Conservation (phyloP, 176 grass and related monocot species). For the Eleusine coracana region DNA sequence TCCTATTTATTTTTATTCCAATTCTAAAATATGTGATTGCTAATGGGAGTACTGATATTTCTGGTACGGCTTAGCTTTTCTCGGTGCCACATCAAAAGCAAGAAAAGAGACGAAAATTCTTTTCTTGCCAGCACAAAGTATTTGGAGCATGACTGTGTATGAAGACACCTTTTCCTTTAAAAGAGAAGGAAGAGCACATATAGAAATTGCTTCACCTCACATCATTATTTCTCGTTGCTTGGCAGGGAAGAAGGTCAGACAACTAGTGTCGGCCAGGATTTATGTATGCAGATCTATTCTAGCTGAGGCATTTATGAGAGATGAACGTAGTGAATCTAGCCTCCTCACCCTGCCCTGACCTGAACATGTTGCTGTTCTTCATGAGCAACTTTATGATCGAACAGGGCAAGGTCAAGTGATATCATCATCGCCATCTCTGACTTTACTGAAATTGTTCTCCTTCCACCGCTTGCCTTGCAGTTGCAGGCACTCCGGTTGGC, state of each 20-base stretch:
- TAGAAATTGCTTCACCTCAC: not conserved
- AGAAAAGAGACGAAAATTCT: not conserved
- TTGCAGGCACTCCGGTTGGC: not conserved
- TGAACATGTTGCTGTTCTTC: slow-evolving; percentile 14
- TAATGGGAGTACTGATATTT: not conserved
- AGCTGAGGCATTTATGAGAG: slow-evolving; percentile 37
- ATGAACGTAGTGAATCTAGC: slow-evolving; percentile 4
- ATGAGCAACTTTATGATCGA: not conserved
- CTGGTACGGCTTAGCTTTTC: not conserved
- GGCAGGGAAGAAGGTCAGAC: not conserved
- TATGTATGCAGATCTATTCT: slow-evolving; percentile 7
- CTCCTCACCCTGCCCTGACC: not conserved
- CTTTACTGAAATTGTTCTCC: not conserved
- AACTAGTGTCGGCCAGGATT: slow-evolving; percentile 17
- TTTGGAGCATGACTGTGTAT: not conserved
- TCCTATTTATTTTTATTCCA: too few species aligned
- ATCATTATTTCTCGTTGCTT: slow-evolving; percentile 24
- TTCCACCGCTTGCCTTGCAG: not conserved
- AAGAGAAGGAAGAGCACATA: not conserved
- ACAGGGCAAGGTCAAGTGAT: not conserved
- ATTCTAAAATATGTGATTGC: not conserved
- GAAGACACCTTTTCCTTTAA: not conserved
- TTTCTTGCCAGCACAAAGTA: not conserved
- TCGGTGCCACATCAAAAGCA: not conserved
- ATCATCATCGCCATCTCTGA: not conserved